Base-by-base conservation (phyloP, 139 green algal genomes). In the Ettlia oleoabundans region DNA sequence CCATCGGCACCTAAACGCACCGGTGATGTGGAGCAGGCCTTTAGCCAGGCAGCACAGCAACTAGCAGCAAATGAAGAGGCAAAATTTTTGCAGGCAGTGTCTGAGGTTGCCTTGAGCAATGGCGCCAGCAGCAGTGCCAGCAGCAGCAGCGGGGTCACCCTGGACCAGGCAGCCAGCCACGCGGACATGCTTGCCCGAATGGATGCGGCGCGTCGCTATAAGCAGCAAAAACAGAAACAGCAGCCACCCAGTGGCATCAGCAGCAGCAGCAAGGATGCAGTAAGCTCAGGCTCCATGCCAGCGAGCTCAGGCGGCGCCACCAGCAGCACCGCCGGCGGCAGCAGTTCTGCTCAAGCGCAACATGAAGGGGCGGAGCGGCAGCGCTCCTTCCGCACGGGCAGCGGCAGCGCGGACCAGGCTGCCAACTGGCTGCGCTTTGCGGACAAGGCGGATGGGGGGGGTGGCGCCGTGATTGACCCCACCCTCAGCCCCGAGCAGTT, bases 401-500 rank as follows among this genome's bases (percentile, higher is more conserved):
- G 15, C 19, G 89, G 90, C 67, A 86, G 66, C 55, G 87, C 87
- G 1, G 73, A 76, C 4, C 67, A 88, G 47, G 81, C 89, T 8
- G 89, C 87, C 28, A 68, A 69, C 37, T 86, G 75, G 65, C 76
- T 92, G 19, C 66, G 65, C 26, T 76, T 78, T 62, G 87, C 82
- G n/a, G 79, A 85, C 15, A 64, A 73, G 33, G 5, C 55, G 35
- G 21, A 33, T 22, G 64, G 30, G 19, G 58, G 75, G 55, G 22
- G 53, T 52, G 30, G 30, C 28, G 21, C 33, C 26, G 47, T 22
- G 2, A 78, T 90, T 7, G 78, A 84, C 69, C 24, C 77, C 15
- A 77, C 42, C 52, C 75, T 92, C 63, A 85, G 89, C 26, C 75
- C 86, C 4, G 92, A 95, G 80, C 83, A 92, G 63, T 92, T 95